phyloP scores from a whole-genome alignment of 768 basidiomycete genomes.

The Infundibulicybe gibba region DNA sequence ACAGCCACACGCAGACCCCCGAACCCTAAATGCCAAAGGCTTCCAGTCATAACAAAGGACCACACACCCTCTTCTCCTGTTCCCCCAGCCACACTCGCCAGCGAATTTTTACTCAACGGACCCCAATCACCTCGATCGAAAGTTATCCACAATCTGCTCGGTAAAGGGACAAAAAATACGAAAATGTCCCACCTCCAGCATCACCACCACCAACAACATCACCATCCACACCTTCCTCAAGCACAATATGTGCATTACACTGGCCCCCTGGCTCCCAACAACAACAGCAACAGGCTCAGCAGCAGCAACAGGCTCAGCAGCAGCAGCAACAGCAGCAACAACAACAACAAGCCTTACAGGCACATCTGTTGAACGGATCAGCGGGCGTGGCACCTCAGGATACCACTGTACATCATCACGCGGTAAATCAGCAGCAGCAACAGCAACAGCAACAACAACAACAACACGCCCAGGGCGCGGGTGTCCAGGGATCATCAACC shows the following conservation, averaged over 20 bases:
- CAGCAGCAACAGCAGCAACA: constrained; percentile 26
- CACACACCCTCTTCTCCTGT: too few relatives aligned
- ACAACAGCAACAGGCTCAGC: constrained; percentile 15
- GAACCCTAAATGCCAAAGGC: too few relatives aligned
- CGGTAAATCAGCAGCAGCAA: constrained; percentile 1
- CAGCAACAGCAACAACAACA: constrained; percentile 19
- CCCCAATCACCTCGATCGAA: constrained; percentile 38
- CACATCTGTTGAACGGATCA: neutral
- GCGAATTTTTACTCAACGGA: constrained; percentile 8
- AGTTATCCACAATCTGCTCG: constrained; percentile 17
- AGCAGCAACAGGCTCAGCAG: constrained; percentile 16
- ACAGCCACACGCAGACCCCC: too few relatives aligned
- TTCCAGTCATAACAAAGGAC: too few relatives aligned
- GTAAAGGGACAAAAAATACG: constrained; percentile 22
- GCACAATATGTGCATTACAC: constrained; percentile 36
- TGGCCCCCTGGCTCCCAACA: constrained; percentile 21
- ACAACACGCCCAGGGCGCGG: constrained; percentile 1
- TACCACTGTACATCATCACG: constrained; percentile 7
- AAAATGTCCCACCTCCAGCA: constrained; percentile 44
- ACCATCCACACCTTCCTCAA: constrained; percentile 21
- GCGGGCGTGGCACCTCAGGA: neutral
- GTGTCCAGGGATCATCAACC: constrained; percentile 7
- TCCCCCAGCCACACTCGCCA: too few relatives aligned
- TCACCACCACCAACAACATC: constrained; percentile 19
- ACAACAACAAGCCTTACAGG: constrained; percentile 14